These are phyloP conservation scores for Nitzschia putrida DNA, from an alignment of 108 stramenopile species.

Conservation along the genomic window DNA sequence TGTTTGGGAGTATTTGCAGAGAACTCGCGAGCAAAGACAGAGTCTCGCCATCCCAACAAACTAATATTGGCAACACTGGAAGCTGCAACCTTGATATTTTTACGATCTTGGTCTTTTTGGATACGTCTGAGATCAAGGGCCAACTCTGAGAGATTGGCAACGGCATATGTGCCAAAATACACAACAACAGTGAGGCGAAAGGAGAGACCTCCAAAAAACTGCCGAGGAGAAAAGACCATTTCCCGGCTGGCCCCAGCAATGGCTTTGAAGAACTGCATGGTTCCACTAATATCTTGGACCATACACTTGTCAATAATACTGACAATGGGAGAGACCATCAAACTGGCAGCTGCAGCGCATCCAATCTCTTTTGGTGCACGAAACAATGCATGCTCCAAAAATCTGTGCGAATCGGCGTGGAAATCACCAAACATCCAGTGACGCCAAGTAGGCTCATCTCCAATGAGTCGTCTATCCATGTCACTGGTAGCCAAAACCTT, in stretches of 20 bases:
- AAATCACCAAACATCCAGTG: slow-evolving; percentile 23
- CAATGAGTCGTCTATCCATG: not conserved
- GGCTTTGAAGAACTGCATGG: slow-evolving; percentile 24
- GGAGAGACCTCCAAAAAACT: slow-evolving; percentile 34
- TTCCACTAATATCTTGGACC: slow-evolving; percentile 42
- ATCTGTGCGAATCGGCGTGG: slow-evolving; percentile 15
- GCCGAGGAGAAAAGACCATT: slow-evolving; percentile 34
- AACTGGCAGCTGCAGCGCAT: slow-evolving; percentile 36
- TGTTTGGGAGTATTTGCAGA: slow-evolving; percentile 15
- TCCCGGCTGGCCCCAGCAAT: slow-evolving; percentile 34
- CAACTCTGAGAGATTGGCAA: slow-evolving; percentile 44
- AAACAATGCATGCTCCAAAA: slow-evolving; percentile 23
- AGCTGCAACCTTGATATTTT: slow-evolving; percentile 37
- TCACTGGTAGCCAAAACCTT: not conserved
- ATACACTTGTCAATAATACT: slow-evolving; percentile 47
- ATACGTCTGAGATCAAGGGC: slow-evolving; percentile 34
- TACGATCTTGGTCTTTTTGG: slow-evolving; percentile 32
- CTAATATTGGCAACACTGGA: slow-evolving; percentile 42
- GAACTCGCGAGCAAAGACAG: slow-evolving; percentile 43
- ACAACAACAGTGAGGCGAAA: slow-evolving; percentile 39
- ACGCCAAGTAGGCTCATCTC: slow-evolving; percentile 15
- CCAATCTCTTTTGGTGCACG: slow-evolving; percentile 38
- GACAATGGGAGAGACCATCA: slow-evolving; percentile 43
- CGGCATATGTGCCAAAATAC: slow-evolving; percentile 49
- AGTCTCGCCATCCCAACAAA: slow-evolving; percentile 48